Evolutionary conservation across 352 stramenopile species (phyloP).

Genomic region (Phytophthora palmivora): DNA sequence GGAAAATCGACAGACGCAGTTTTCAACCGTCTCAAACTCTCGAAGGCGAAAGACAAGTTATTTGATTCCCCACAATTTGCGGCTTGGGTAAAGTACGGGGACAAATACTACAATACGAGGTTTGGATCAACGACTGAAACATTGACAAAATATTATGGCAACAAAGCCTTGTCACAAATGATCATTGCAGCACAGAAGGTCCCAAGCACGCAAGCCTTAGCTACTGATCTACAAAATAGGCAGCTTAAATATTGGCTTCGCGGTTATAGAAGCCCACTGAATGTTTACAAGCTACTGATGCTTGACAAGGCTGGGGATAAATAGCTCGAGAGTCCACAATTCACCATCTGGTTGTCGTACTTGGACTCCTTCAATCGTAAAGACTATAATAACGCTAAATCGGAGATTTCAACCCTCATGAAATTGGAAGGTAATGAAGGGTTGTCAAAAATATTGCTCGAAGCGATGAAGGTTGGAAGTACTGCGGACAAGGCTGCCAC

Average conservation of each 20-base stretch:
- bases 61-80: not conserved
- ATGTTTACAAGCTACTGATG: not conserved
- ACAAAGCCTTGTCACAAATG: too few species aligned
- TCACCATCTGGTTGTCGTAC: not conserved
- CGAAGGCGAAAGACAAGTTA: not conserved
- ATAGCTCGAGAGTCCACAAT: constrained; percentile 2
- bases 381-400: not conserved
- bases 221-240: not conserved
- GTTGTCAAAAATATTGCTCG: not conserved
- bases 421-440: not conserved
- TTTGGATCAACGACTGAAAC: too few species aligned
- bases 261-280: not conserved
- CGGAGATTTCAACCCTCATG: not conserved
- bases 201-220: not conserved
- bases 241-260: constrained; percentile 1
- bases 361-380: not conserved
- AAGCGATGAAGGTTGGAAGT: not conserved
- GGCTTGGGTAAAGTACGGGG: too few species aligned
- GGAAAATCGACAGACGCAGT: constrained; percentile 5
- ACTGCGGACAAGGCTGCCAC: not conserved
- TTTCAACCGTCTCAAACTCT: constrained; percentile 1
- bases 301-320: too few species aligned
- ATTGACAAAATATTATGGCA: too few species aligned
- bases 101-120: too few species aligned
- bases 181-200: too few species aligned